Evolutionary conservation across 345 rosid genomes (phyloP).

Genomic region (Anacardium occidentale): DNA sequence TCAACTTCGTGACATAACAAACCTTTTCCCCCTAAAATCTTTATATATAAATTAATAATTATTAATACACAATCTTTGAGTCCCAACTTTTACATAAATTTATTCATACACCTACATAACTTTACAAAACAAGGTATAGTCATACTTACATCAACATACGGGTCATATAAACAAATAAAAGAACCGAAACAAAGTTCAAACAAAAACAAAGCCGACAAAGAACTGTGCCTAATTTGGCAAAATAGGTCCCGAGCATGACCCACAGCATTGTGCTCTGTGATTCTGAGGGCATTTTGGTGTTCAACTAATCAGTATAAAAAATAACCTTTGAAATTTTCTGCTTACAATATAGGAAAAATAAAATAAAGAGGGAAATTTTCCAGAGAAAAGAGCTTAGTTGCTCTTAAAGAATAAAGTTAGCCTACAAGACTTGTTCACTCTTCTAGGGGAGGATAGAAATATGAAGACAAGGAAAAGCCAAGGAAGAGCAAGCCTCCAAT

Average conservation of each 20-base stretch:
- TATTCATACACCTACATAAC: too few relatives aligned
- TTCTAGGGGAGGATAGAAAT: constrained; percentile 91
- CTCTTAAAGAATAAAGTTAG: constrained; percentile 28
- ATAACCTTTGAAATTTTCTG: background rate
- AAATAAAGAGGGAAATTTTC: background rate
- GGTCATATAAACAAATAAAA: too few relatives aligned
- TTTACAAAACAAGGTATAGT: too few relatives aligned
- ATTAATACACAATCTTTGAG: too few relatives aligned
- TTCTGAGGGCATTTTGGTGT: background rate
- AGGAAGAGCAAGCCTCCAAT: constrained; percentile 96
- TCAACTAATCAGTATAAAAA: background rate
- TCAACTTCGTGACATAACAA: too few relatives aligned
- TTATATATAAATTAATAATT: too few relatives aligned
- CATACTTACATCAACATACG: too few relatives aligned
- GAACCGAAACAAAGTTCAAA: background rate
- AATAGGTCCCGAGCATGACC: too few relatives aligned
- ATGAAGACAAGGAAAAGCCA: constrained; percentile 83
- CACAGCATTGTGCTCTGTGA: too few relatives aligned
- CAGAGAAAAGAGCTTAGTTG: background rate
- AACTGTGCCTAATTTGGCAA: too few relatives aligned
- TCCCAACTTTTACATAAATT: too few relatives aligned
- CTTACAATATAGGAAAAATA: background rate
- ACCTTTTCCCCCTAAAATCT: too few relatives aligned
- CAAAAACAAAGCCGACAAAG: background rate
- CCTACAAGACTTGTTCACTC: constrained; percentile 15